phyloP scores from a whole-genome alignment of 1,284 basidiomycete species.

The Phellopilus nigrolimitatus region DNA sequence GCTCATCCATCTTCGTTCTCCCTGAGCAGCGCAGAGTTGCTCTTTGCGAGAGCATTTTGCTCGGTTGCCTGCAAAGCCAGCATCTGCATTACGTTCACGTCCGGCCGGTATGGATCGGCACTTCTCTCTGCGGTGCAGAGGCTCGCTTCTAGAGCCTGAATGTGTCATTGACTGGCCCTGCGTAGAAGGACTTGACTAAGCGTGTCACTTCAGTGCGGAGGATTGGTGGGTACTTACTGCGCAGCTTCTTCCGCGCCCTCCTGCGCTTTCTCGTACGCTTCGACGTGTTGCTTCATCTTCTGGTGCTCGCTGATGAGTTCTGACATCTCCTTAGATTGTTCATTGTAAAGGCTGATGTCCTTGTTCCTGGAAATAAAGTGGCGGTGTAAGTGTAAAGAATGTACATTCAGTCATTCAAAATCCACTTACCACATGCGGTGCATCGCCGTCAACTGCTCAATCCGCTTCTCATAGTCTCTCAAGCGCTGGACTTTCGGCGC shows the following conservation, averaged over 20 bases:
- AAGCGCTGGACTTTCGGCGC: slow-evolving; percentile 70
- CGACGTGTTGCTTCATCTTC: slow-evolving; percentile 58
- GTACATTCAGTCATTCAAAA: background rate
- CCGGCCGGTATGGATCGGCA: slow-evolving; percentile 32
- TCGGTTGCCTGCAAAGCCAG: slow-evolving; percentile 30
- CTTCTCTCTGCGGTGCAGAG: slow-evolving; percentile 36
- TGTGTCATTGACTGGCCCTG: slow-evolving; percentile 51
- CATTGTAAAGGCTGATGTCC: slow-evolving; percentile 66
- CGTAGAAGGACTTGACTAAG: slow-evolving; percentile 2
- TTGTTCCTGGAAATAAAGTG: slow-evolving; percentile 55
- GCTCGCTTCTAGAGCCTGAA: slow-evolving; percentile 54
- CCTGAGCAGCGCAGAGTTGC: slow-evolving; percentile 47
- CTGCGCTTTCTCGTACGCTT: slow-evolving; percentile 49
- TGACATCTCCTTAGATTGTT: slow-evolving; percentile 53
- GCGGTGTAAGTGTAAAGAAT: background rate
- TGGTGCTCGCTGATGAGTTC: slow-evolving; percentile 50
- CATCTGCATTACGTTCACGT: slow-evolving; percentile 37
- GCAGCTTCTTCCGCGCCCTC: slow-evolving; percentile 47
- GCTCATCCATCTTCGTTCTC: slow-evolving; percentile 62
- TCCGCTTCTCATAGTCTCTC: slow-evolving; percentile 66
- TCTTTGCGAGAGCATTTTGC: slow-evolving; percentile 40
- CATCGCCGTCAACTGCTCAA: slow-evolving; percentile 65
- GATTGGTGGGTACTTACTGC: slow-evolving; percentile 38
- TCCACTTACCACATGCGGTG: slow-evolving; percentile 63
- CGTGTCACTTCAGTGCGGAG: slow-evolving; percentile 1